Conservation (phyloP, 768 basidiomycete species). For the Phylloporus rhodoxanthus region DNA sequence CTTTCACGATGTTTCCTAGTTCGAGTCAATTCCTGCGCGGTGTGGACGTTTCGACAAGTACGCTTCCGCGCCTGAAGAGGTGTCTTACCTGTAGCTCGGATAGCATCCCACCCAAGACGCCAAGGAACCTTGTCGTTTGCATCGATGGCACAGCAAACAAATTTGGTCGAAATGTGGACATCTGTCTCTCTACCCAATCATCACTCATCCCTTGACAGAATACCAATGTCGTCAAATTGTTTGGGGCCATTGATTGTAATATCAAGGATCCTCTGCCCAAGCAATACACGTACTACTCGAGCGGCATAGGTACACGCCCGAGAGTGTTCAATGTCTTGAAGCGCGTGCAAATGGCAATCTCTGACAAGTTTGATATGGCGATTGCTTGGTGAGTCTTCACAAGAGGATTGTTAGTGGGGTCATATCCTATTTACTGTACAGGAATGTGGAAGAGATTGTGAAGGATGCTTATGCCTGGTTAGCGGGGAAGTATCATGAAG, state of each 20-base stretch:
- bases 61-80: slow-evolving; percentile 1
- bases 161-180: slow-evolving; percentile 13
- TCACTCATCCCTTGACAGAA: slow-evolving; percentile 22
- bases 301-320: slow-evolving; percentile 33
- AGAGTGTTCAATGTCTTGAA: slow-evolving; percentile 21
- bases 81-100: slow-evolving; percentile 9
- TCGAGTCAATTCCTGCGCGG: slow-evolving; percentile 1
- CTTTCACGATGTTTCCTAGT: slow-evolving; percentile 1
- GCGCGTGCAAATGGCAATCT: slow-evolving; percentile 10
- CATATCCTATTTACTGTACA: slow-evolving; percentile 1
- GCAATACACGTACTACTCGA: slow-evolving; percentile 32
- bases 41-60: slow-evolving; percentile 1
- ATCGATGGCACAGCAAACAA: slow-evolving; percentile 19
- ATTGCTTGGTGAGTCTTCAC: slow-evolving; percentile 29
- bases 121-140: slow-evolving; percentile 16
- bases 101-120: background rate
- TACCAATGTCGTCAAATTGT: slow-evolving; percentile 33
- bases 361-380: slow-evolving; percentile 28
- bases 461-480: slow-evolving; percentile 29
- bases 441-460: slow-evolving; percentile 32
- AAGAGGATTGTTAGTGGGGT: background rate
- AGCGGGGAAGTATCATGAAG: slow-evolving; percentile 20
- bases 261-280: slow-evolving; percentile 9
- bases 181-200: background rate
- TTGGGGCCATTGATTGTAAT: slow-evolving; percentile 17